Base-by-base conservation (phyloP, 129 eudicot genomes). In the Pseudognaphalium luteoalbum region DNA sequence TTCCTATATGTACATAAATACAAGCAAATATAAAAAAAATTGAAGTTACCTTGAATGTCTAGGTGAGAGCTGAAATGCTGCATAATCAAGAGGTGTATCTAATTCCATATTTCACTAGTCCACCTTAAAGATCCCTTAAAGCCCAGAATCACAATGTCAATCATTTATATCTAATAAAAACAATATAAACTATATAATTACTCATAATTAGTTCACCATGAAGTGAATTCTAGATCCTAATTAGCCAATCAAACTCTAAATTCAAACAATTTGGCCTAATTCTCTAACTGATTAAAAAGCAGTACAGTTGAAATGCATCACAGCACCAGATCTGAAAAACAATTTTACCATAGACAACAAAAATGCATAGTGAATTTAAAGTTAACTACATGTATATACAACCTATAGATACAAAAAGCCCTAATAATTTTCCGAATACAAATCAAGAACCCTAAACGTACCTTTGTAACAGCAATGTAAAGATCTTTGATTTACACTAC, bases 51-150 rank as follows among this genome's bases (percentile, higher is more conserved):
- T 69, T 21, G 99, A 86, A 41, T 85, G 95, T 76, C 83, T 95
- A 1, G 99, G 99, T 30, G 99, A 95, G 62, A 95, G 83, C 85
- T 91, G 96, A 82, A 95, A 91, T 56, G 91, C 85, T 17, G 96
- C 99, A 79, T 87, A 95, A 79, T 95, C 99, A 73, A 95, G 89
- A 73, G 85, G 92, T 3, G 86, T 75, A 17, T 87, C 96, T 0
- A 95, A 86, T 68, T 87, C 86, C 97, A 95, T 87, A 73, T 82
- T 83, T 83, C 69, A 72, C 44, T 19, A 41, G 82, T 50, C 61
- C 51, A 54, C 73, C 41, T 15, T 28, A 72, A 73, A 73, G 83
- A 80, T 80, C 83, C 79, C 74, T 44, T 34, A 47, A 65, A 72
- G 10, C 12, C 29, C 37, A 47, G 59, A 60, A 65, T 20, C 28